Percentiles rank a stretch among this genome's conserved stretches.
These are phyloP conservation scores for Vigna unguiculata DNA, from an alignment of 306 rosid species.

Conservation along the genomic window DNA sequence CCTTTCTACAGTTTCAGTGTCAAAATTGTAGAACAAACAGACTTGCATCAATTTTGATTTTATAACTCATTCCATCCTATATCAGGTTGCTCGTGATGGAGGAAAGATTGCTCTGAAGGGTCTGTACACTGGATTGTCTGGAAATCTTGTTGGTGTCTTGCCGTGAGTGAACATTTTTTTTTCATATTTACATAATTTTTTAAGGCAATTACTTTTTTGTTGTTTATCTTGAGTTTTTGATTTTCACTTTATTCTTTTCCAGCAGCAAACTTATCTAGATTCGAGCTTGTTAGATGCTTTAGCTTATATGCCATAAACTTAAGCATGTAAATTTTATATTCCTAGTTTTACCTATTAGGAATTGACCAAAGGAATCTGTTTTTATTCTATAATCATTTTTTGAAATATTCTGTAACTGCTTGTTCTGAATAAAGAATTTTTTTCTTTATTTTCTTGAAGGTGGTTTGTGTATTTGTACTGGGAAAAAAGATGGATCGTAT, in stretches of 20 bases:
- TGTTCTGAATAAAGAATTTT: conserved; percentile 2
- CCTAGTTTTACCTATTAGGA: conserved; percentile 28
- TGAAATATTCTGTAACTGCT: background rate
- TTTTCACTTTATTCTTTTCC: conserved; percentile 20
- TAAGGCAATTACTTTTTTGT: background rate
- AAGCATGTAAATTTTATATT: background rate
- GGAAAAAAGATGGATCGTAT: background rate
- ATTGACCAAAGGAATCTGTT: conserved; percentile 18
- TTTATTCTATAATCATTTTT: conserved; percentile 17
- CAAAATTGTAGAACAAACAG: background rate
- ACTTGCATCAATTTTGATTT: conserved; percentile 7
- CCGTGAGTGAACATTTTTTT: conserved; percentile 70
- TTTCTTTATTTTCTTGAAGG: conserved; percentile 20
- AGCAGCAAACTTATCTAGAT: conserved; percentile 12
- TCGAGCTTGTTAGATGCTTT: conserved; percentile 6
- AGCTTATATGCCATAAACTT: background rate
- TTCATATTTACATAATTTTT: background rate
- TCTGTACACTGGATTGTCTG: conserved; percentile 90
- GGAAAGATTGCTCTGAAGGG: conserved; percentile 80
- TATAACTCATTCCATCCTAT: conserved; percentile 22
- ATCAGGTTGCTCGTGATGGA: conserved; percentile 89
- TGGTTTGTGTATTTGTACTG: background rate
- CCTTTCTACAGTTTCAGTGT: background rate
- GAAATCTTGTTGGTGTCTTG: conserved; percentile 91
- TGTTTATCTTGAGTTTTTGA: conserved; percentile 10